Percentiles rank a stretch among this genome's conserved stretches.
phyloP scores from a whole-genome alignment of 2,329 filamentous ascomycete species.

The Aspergillus calidoustus region DNA sequence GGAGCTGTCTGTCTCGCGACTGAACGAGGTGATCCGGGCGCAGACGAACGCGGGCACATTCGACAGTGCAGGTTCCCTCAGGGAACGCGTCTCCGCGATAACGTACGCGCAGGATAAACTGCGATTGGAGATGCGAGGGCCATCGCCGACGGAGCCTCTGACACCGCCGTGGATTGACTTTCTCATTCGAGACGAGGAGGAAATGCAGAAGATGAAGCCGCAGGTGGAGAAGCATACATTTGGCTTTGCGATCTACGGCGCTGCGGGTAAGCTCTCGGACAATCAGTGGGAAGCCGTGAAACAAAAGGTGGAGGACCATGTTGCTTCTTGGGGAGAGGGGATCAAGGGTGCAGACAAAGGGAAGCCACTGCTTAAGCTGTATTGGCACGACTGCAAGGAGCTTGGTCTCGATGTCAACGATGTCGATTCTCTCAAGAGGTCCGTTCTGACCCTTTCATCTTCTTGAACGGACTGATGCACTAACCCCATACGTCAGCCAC shows the following conservation, averaged over 20 bases:
- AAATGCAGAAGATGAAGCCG: too few relatives aligned
- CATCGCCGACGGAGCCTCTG: constrained; percentile 38
- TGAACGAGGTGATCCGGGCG: too few relatives aligned
- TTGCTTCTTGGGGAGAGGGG: constrained; percentile 29
- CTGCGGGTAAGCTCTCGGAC: constrained; percentile 23
- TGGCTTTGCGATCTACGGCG: constrained; percentile 30
- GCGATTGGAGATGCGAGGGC: constrained; percentile 23
- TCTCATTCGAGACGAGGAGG: too few relatives aligned
- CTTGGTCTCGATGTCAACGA: neutral
- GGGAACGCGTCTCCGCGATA: too few relatives aligned
- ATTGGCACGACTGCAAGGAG: constrained; percentile 32
- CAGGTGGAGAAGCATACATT: neutral
- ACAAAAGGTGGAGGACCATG: constrained; percentile 13
- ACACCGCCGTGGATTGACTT: too few relatives aligned
- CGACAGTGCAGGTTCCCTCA: too few relatives aligned
- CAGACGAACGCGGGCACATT: too few relatives aligned
- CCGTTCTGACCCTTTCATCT: neutral
- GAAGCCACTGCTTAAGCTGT: constrained; percentile 27
- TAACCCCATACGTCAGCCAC: neutral
- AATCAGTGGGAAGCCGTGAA: too few relatives aligned
- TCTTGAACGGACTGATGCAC: too few relatives aligned
- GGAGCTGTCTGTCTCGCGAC: too few relatives aligned
- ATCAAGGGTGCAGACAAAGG: constrained; percentile 25
- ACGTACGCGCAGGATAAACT: too few relatives aligned
- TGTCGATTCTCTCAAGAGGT: neutral